Evolutionary conservation across 2,329 filamentous ascomycete species (phyloP).

Genomic region (Blastomyces gilchristii): DNA sequence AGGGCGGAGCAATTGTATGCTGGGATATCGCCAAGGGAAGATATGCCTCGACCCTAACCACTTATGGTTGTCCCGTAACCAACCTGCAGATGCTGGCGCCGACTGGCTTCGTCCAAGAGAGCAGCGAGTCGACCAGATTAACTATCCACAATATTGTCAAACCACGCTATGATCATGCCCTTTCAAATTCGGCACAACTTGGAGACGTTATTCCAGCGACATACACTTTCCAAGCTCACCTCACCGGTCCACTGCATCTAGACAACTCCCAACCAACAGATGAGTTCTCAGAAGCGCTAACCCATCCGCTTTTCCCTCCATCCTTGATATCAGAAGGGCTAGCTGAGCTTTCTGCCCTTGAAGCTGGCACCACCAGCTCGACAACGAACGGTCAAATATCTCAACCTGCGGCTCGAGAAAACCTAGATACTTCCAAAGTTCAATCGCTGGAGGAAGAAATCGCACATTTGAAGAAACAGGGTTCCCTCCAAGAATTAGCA

Average conservation of each 20-base stretch:
- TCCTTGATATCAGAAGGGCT: constrained; percentile 34
- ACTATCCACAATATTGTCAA: constrained; percentile 59
- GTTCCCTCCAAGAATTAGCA: constrained; percentile 23
- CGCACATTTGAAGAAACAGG: constrained; percentile 27
- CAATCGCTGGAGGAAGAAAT: constrained; percentile 33
- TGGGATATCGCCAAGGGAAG: constrained; percentile 70
- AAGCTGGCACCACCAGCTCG: constrained; percentile 12
- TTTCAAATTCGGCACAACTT: constrained; percentile 27
- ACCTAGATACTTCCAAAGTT: constrained; percentile 19
- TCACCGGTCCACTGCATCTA: constrained; percentile 18
- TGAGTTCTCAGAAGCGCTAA: constrained; percentile 30
- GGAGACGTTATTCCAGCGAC: constrained; percentile 33
- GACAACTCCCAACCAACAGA: constrained; percentile 13
- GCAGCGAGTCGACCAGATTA: constrained; percentile 34
- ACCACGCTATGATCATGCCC: constrained; percentile 45
- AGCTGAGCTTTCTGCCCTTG: constrained; percentile 27
- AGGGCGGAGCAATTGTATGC: constrained; percentile 62
- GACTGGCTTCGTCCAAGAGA: constrained; percentile 34
- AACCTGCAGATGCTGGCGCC: constrained; percentile 67
- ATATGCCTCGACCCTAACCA: constrained; percentile 56
- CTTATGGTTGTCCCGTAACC: constrained; percentile 70
- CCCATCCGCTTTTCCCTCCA: constrained; percentile 30
- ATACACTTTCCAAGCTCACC: constrained; percentile 34
- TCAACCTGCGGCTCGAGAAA: neutral
- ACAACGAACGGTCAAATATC: constrained; percentile 9